Evolutionary conservation across 169 alveolate genomes (phyloP).

Genomic region (Cryptosporidium viatorum): DNA sequence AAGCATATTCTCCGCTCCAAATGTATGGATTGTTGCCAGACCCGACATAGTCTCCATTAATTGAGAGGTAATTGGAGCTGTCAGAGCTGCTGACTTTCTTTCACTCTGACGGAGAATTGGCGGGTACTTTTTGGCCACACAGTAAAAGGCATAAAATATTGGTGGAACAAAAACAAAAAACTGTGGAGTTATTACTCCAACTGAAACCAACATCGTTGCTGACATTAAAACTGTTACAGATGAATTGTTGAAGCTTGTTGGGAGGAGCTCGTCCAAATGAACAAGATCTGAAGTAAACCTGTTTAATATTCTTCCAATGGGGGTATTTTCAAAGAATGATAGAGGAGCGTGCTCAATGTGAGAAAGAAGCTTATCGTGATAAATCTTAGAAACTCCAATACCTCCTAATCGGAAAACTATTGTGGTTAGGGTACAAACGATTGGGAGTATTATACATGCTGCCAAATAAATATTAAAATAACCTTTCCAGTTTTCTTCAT

Average conservation of each 20-base stretch:
- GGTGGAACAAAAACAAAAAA: constrained; percentile 56
- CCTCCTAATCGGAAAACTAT: constrained; percentile 6
- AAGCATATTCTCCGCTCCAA: constrained; percentile 29
- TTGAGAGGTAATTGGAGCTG: constrained; percentile 71
- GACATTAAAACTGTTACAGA: constrained; percentile 47
- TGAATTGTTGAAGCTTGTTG: constrained; percentile 35
- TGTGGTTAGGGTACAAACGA: not conserved
- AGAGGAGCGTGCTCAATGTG: constrained; percentile 77
- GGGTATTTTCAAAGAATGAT: constrained; percentile 85
- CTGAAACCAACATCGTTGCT: constrained; percentile 20
- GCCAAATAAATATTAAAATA: not conserved
- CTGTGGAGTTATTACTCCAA: constrained; percentile 60
- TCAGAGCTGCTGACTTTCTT: constrained; percentile 48
- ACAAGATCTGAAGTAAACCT: constrained; percentile 83
- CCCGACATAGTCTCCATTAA: constrained; percentile 58
- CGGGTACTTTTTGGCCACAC: constrained; percentile 49
- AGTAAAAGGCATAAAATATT: constrained; percentile 52
- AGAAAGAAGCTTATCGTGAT: constrained; percentile 34
- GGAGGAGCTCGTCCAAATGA: constrained; percentile 76
- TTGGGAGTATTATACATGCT: constrained; percentile 24
- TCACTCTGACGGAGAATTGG: constrained; percentile 65
- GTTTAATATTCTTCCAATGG: constrained; percentile 84
- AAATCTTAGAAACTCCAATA: constrained; percentile 6
- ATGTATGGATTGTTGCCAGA: constrained; percentile 56
- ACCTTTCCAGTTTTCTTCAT: constrained; percentile 1